Evolutionary conservation across 768 basidiomycete genomes (phyloP), one percentile per base, ranked within the genome.

Genomic region (Mycena capillaripes): DNA sequence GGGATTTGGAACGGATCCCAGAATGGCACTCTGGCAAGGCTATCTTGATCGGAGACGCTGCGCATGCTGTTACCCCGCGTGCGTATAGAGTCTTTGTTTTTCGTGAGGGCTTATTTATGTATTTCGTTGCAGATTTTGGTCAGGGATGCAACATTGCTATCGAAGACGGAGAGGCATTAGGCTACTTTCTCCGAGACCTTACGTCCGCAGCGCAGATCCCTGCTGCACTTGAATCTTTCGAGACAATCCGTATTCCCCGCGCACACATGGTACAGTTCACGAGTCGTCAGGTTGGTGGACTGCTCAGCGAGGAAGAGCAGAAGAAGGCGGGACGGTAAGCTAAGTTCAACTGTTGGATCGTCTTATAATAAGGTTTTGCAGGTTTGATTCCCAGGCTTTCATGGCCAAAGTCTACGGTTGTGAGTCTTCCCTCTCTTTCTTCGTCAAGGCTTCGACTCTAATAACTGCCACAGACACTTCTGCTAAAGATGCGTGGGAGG

Each of bases 111-210:
- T 68, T 9, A 58, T 27, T 68, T 9, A 58, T 27, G 17, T 29
- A 14, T 38, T 12, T 30, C 40, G 46, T 3, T 36, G 4, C 46
- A 74, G 73, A 72, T 69, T 69, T 72, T 21, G 74, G 74, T 53
- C 83, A 82, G 62, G 73, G 77, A 48, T 81, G 79, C 53, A 83
- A 83, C 48, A 73, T 83, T 67, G 79, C 80, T 5, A 68, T 81
- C 36, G 82, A 83, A 66, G 82, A 83, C 59, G 82, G 81, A 7
- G 77, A 77, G 17, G 82, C 83, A 21, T 70, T 83, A 21, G 70
- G 79, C 60, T 81, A 78, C 3, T 69, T 83, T 62, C 82, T 83
- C 58, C n/a, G 30, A 3, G 17, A 66, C 30, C 29, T 70, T 17
- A 17, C 66, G 12, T 72, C 74, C 27, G 29, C 50, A 3, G 50